Conservation (phyloP, 1,139 yeast species). For the Candida freyschussii region DNA sequence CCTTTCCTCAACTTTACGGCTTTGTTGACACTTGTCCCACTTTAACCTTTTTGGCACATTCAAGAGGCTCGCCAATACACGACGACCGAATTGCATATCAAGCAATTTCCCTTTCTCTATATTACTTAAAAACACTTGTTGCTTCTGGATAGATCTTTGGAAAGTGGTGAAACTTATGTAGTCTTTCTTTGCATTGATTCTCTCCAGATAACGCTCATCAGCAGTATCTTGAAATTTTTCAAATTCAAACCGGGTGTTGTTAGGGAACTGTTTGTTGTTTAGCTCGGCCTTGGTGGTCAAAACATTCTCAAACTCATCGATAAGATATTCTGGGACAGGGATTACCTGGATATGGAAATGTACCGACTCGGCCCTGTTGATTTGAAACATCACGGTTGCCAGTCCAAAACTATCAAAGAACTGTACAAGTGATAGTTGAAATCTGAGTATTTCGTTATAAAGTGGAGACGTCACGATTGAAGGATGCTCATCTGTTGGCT, state of each 20-base stretch:
- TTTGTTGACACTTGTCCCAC: constrained; percentile 73
- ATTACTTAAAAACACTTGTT: constrained; percentile 28
- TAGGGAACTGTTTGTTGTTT: constrained; percentile 46
- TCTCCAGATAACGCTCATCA: constrained; percentile 26
- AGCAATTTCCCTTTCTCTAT: constrained; percentile 32
- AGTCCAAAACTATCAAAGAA: constrained; percentile 38
- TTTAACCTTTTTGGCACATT: constrained; percentile 55
- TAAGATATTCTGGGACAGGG: constrained; percentile 46
- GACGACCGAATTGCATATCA: constrained; percentile 76
- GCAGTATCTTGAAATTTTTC: constrained; percentile 26
- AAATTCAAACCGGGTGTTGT: constrained; percentile 42
- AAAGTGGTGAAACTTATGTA: constrained; percentile 34
- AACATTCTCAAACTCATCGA: constrained; percentile 34
- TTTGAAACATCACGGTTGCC: constrained; percentile 56
- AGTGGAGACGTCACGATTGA: constrained; percentile 27
- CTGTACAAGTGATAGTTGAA: constrained; percentile 40
- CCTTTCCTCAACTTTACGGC: constrained; percentile 48
- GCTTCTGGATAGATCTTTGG: constrained; percentile 28
- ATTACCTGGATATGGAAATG: constrained; percentile 64
- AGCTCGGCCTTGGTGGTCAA: constrained; percentile 38
- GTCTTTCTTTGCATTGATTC: constrained; percentile 35
- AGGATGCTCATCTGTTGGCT: constrained; percentile 12
- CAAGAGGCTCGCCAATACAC: constrained; percentile 61
- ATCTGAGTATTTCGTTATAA: constrained; percentile 39
- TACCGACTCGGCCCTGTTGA: constrained; percentile 50